phyloP scores from a whole-genome alignment of 352 stramenopile species.

The Detonula confervacea region DNA sequence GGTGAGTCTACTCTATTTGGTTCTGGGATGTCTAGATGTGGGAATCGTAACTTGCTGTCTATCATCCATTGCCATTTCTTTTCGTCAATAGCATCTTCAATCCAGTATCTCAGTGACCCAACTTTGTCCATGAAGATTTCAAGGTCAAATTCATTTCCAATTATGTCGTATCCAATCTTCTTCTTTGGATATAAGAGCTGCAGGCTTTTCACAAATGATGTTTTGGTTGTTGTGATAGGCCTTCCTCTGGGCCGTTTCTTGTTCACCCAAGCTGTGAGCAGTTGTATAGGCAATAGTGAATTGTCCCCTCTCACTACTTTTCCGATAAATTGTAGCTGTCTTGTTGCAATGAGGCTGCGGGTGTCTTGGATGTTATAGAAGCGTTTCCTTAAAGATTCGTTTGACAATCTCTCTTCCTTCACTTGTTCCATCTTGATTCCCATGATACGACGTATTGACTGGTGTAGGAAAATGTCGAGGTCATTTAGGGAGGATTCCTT shows the following conservation, averaged over 20 bases:
- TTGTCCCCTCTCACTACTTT: neutral
- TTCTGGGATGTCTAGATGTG: neutral
- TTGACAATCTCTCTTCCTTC: slow-evolving; percentile 25
- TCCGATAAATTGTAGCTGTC: slow-evolving; percentile 23
- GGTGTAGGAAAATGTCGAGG: slow-evolving; percentile 23
- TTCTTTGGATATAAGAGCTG: neutral
- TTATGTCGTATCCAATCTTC: neutral
- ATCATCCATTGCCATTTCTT: neutral
- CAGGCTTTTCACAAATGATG: neutral
- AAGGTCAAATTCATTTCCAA: neutral
- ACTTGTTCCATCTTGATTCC: slow-evolving; percentile 29
- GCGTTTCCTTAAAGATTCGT: slow-evolving; percentile 7
- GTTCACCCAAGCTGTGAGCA: neutral
- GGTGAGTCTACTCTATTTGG: neutral
- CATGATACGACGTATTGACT: slow-evolving; percentile 24
- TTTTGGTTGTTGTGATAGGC: neutral
- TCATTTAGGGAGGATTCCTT: slow-evolving; percentile 3
- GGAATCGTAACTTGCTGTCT: neutral
- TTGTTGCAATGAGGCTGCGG: neutral
- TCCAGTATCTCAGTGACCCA: neutral
- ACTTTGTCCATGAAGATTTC: neutral
- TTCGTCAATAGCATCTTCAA: neutral
- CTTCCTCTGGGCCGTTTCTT: neutral
- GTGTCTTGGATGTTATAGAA: slow-evolving; percentile 28
- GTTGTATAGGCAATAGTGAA: neutral